Base-by-base conservation (phyloP, 768 basidiomycete species). In the Mrakia gelida region DNA sequence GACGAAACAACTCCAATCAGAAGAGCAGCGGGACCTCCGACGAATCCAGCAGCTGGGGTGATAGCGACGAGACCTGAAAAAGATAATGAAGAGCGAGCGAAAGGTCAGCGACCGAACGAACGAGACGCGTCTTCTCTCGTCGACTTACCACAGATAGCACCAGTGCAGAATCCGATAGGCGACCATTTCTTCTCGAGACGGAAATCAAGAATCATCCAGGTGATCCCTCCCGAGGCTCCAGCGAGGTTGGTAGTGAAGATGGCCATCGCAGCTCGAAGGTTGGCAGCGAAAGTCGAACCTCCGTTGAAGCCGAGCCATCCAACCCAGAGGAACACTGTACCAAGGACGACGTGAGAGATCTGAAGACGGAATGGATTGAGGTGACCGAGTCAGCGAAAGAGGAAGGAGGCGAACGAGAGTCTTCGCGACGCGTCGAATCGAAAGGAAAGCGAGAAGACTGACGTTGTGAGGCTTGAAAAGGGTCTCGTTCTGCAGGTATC, bases 401-500 rank as follows among this genome's bases (percentile, higher is more conserved):
- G 21, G 30, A 21, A 28, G n/a, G 30, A 52, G 16, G 38, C 28
- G 38, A 43, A 56, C 3, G 72, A 26, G 71, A 16, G 43, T 23
- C 18, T 11, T 45, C 45, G 45, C 45, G 45, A 52, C 49, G 49
- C 49, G 49, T 52, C 49, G 18, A 52, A 21, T 18, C 15, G 49
- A 52, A 16, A 52, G 45, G 49, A 52, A 16, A 52, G 45, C 23
- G 34, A 75, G 52, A 54, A 23, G 26, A 41, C 38, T 26, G 30
- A 93, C 92, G 84, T 96, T 97, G 83, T 95, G 92, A 0, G 96
- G 95, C 85, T 91, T 95, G 88, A 95, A 98, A 0, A 93, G 92
- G 21, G 97, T 89, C 34, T 91, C 88, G 81, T 92, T 91, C 2
- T 94, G 95, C 18, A 94, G 94, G 80, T 93, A 97, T 0, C 95